A percentile compares a stretch with the other conserved stretches of the same genome.
Evolutionary conservation across 2,329 filamentous ascomycete genomes (phyloP).

Genomic region (Bipolaris bicolor): DNA sequence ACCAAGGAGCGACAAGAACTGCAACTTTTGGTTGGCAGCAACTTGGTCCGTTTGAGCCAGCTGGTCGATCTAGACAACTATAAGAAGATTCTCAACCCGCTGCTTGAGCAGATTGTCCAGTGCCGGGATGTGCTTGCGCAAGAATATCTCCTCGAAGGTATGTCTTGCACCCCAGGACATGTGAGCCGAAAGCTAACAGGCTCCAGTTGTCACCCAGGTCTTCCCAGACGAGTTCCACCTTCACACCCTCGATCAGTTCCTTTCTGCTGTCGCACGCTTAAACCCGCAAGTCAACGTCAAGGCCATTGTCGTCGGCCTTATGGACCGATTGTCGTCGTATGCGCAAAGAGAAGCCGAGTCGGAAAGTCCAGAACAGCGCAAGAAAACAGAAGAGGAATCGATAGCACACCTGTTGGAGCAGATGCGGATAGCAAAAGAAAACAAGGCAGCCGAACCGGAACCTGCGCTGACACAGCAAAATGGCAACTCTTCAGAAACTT

Average conservation of each 20-base stretch:
- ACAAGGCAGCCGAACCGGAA: constrained; percentile 44
- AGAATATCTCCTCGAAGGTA: constrained; percentile 89
- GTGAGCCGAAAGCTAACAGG: constrained; percentile 29
- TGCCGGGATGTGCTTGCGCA: constrained; percentile 96
- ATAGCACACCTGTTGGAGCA: constrained; percentile 78
- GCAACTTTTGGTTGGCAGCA: constrained; percentile 93
- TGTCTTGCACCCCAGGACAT: not conserved
- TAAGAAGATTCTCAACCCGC: constrained; percentile 86
- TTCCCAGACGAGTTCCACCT: constrained; percentile 99
- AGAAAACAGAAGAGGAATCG: constrained; percentile 83
- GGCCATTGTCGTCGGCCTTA: constrained; percentile 94
- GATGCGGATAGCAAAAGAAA: constrained; percentile 70
- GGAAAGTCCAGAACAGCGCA: constrained; percentile 72
- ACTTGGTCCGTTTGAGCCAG: constrained; percentile 92
- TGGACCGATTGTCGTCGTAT: constrained; percentile 94
- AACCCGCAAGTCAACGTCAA: constrained; percentile 99
- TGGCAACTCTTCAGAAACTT: constrained; percentile 34
- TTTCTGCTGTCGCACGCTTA: constrained; percentile 88
- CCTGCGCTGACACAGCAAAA: constrained; percentile 41
- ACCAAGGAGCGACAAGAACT: constrained; percentile 95
- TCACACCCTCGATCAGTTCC: constrained; percentile 92
- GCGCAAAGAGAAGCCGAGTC: constrained; percentile 85
- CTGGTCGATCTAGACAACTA: constrained; percentile 94
- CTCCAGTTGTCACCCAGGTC: constrained; percentile 88
- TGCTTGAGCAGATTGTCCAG: constrained; percentile 96